Evolutionary conservation across 768 basidiomycete species (phyloP), one percentile per base, ranked within the genome.

Genomic region (Coprinopsis sp.): DNA sequence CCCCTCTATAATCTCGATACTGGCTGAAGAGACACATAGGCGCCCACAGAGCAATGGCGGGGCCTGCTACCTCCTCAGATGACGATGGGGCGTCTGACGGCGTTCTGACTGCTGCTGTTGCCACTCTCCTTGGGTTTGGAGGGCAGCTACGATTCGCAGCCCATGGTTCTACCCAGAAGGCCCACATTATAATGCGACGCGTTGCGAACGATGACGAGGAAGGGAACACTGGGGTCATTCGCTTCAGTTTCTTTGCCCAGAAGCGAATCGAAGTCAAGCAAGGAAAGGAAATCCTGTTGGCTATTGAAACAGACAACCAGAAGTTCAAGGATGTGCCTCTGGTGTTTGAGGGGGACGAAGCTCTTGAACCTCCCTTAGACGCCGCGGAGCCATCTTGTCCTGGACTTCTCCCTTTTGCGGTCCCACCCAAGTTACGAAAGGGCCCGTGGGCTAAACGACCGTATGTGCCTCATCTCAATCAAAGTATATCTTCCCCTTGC

Each of bases 261-360:
- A 87, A 87, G 67, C 67, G 78, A 50, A 80, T 87, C 59, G 79
- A 79, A 58, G 75, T 84, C 55, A 83, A 76, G 58, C 78, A 82
- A 11, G 84, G 84, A 47, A 83, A 83, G 63, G 81, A 82, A 64
- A 77, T 87, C 42, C 69, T 84, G 37, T 70, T 87, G 44, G 72
- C 81, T 5, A 67, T 86, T 27, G 72, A 71, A 31, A 68, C 72
- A 22, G 72, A 67, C 23, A 73, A 81, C 52, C 77, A 76, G 31
- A 57, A 64, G 11, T 76, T 78, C 63, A 73, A 76, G 47, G 81
- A 82, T 48, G 72, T 70, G 49, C 65, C 81, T 1, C 71, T 85
- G 54, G 59, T 82, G 31, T 71, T 86, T 52, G 79, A 81, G 54
- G 82, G 74, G 13, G 73, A 77, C 16, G 64, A 67, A 18, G 65